Base-by-base conservation (phyloP, 1,284 basidiomycete species). In the Thecaphora thlaspeos region DNA sequence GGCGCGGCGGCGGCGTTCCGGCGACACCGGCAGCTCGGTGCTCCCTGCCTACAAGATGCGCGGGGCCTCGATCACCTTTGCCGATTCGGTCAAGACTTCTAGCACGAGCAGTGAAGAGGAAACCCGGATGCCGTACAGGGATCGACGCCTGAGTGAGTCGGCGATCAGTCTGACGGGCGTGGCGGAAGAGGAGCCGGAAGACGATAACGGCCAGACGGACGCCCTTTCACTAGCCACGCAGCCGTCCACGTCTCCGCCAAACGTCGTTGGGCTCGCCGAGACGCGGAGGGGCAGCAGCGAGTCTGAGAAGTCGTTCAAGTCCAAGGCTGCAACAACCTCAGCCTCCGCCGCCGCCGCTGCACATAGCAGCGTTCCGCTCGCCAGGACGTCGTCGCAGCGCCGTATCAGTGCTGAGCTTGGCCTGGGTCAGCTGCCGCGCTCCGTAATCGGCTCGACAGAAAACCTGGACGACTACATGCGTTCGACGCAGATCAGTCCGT, bases 141-240 rank as follows among this genome's bases (percentile, higher is more conserved):
- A 73, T 41, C 62, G 71, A 38, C 71, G 71, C 44, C 32, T 64
- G 15, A 73, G 71, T 58, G 71, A 73, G 43, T 73, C 71, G 10
- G 71, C 61, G 22, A 52, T 66, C 41, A 73, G 68, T 42, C 48
- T 73, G 32, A 67, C 67, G 3, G 68, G 64, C 14, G 71, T 73
- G 15, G 60, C 55, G 1, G 71, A 73, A 42, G 71, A 73, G 41
- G 54, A 61, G 15, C 48, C 55, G 1, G 70, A 71, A 34, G 69
- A 69, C 9, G 43, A 43, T 15, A 48, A 48, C 12, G 4, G 37
- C 15, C 26, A 59, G 47, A 46, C 49, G 17, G 40, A 45, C 2
- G 44, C 48, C 21, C 44, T 36, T 12, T 47, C 48, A 0, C 51
- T 56, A 14, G 28, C 14, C 28, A 14, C 7, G 28, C 28, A 14